Base-by-base conservation (phyloP, 164 flowering plant genomes). In the Magnolia sinica region DNA sequence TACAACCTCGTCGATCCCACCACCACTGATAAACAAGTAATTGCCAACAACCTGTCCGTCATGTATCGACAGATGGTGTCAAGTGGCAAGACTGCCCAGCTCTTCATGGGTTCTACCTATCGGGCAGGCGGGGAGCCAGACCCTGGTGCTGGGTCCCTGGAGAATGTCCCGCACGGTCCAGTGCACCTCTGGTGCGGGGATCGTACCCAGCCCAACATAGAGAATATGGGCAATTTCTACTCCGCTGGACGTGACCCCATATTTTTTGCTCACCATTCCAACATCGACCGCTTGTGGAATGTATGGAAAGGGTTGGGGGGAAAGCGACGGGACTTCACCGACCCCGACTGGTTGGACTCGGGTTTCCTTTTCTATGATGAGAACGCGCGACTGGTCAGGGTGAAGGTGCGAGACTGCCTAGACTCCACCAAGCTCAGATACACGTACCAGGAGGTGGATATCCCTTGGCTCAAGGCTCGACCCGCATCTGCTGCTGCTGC, bases 61-160 rank as follows among this genome's bases (percentile, higher is more conserved):
- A 89, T 91, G 91, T 89, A 89, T 73, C 50, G 86, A 65, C 85
- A 82, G 59, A 82, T 91, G 90, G 84, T 91, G n/a, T 74, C 90
- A 0, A 77, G 79, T 65, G 82, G 76, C 7, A 76, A 81, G 76
- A 81, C 84, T 16, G 50, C 86, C 55, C 9, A 16, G 50, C 81
- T 88, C 4, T 91, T 89, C 78, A 1, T 87, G 20, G 95, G 92
- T 6, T 45, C 73, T 1, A 50, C 87, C 2, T 88, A 85, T 61
- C 83, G 86, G 5, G 83, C 88, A 3, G 90, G 89, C 0, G 82
- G 78, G 11, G 79, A 79, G 6, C 68, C 87, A 0, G 81, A 77
- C 49, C 87, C 88, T 0, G 92, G 89, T 1, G 70, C 68, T 0
- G 92, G 92, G 0, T 73, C 89, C 0, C 0, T 86, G 0, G 91